Conservation (phyloP, 305 asterid genomes). For the Plantago coronopus region DNA sequence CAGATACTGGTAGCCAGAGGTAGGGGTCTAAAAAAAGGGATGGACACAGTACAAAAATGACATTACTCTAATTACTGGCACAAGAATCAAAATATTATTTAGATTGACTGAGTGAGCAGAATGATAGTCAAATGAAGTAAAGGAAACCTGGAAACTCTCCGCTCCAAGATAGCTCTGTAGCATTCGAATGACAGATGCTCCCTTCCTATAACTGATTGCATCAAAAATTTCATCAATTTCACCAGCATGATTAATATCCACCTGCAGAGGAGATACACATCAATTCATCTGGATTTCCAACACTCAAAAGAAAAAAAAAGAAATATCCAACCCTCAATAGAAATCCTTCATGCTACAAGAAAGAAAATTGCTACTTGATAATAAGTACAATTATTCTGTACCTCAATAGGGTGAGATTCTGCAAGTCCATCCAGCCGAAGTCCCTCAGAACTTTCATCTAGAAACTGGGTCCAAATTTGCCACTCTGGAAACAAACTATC, state of each 20-base stretch:
- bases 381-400: constrained; percentile 16
- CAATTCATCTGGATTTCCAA: constrained; percentile 19
- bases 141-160: constrained; percentile 75
- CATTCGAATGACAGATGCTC: constrained; percentile 97
- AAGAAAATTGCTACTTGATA: constrained; percentile 2
- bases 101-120: constrained; percentile 2
- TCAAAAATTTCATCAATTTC: constrained; percentile 98
- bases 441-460: constrained; percentile 83
- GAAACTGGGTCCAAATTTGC: constrained; percentile 97
- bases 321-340: constrained; percentile 8
- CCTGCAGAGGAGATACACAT: constrained; percentile 46
- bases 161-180: constrained; percentile 95
- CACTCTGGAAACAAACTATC: constrained; percentile 95
- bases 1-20: too few species aligned
- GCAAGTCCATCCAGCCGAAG: constrained; percentile 94
- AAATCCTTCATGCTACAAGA: background rate
- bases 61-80: too few species aligned
- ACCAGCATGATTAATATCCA: constrained; percentile 80
- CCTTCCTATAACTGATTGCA: constrained; percentile 92
- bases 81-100: background rate
- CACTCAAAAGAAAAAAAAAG: background rate
- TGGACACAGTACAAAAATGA: too few species aligned
- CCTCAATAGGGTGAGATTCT: constrained; percentile 98
- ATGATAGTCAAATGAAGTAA: constrained; percentile 12
- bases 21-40: too few species aligned